Evolutionary conservation across 169 alveolate species (phyloP).

Genomic region (Hepatocystis sp.): DNA sequence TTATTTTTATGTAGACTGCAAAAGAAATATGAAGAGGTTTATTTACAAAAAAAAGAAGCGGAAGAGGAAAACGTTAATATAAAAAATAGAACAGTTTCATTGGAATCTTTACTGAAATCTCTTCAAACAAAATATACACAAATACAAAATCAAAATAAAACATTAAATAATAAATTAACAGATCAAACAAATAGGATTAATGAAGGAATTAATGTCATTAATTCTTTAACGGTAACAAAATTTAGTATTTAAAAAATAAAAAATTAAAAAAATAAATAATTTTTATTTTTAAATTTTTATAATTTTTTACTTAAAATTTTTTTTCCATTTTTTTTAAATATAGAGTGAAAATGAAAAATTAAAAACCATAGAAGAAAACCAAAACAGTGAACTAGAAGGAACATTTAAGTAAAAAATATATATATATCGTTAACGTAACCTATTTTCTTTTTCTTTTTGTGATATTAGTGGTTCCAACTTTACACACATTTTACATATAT

Average conservation of each 20-base stretch:
- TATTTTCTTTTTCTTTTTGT: constrained; percentile 14
- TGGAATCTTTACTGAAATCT: constrained; percentile 75
- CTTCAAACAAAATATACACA: constrained; percentile 76
- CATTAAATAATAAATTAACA: constrained; percentile 67
- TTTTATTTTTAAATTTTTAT: constrained; percentile 4
- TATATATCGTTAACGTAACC: too few relatives aligned
- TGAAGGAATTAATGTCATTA: constrained; percentile 74
- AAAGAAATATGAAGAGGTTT: constrained; percentile 75
- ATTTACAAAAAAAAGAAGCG: constrained; percentile 74
- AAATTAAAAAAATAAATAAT: constrained; percentile 1
- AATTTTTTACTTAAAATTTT: constrained; percentile 2
- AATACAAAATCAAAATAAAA: constrained; percentile 70
- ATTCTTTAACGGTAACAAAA: constrained; percentile 68
- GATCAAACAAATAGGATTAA: constrained; percentile 74
- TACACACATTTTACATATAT: too few relatives aligned
- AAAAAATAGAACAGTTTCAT: constrained; percentile 76
- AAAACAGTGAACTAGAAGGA: constrained; percentile 76
- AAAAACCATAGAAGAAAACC: constrained; percentile 77
- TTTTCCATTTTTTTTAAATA: constrained; percentile 17
- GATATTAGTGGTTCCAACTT: too few relatives aligned
- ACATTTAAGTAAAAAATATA: constrained; percentile 63
- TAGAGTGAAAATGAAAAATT: constrained; percentile 74
- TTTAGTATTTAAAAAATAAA: background rate
- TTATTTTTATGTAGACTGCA: constrained; percentile 55
- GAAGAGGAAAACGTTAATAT: constrained; percentile 77